Conservation (phyloP, 495 filamentous ascomycete species). For the Penicillium canescens region DNA sequence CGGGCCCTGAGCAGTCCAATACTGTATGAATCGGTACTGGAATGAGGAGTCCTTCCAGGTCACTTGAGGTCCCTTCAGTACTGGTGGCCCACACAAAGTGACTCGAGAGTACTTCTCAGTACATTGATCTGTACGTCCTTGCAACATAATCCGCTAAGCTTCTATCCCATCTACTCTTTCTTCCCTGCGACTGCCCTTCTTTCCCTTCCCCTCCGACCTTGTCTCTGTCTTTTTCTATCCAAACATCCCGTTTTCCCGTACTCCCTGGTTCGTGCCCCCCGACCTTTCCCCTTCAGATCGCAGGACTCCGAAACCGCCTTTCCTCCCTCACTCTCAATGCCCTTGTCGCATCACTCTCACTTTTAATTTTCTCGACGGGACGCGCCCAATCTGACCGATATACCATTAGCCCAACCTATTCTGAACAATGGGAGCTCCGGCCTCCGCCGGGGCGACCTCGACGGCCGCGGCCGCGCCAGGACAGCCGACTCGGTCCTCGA, state of each 20-base stretch:
- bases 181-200: constrained; percentile 15
- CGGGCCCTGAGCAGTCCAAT: constrained; percentile 1
- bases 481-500: constrained; percentile 44
- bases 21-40: constrained; percentile 16
- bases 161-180: constrained; percentile 24
- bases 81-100: constrained; percentile 26
- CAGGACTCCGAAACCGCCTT: constrained; percentile 4
- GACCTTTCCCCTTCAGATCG: neutral
- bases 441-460: constrained; percentile 46
- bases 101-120: constrained; percentile 19
- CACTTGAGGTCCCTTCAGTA: constrained; percentile 16
- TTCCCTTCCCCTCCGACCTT: constrained; percentile 10
- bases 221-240: constrained; percentile 3
- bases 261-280: neutral
- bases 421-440: constrained; percentile 53
- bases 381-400: constrained; percentile 13
- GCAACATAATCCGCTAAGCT: constrained; percentile 26
- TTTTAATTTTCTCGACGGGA: constrained; percentile 6
- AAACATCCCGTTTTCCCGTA: neutral
- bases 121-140: constrained; percentile 17
- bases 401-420: neutral
- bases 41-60: neutral
- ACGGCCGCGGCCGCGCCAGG: constrained; percentile 30
- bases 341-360: constrained; percentile 4
- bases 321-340: constrained; percentile 1